These are phyloP conservation scores for Spongiforma sp. DNA, from an alignment of 1,284 basidiomycete species.

Conservation along the genomic window DNA sequence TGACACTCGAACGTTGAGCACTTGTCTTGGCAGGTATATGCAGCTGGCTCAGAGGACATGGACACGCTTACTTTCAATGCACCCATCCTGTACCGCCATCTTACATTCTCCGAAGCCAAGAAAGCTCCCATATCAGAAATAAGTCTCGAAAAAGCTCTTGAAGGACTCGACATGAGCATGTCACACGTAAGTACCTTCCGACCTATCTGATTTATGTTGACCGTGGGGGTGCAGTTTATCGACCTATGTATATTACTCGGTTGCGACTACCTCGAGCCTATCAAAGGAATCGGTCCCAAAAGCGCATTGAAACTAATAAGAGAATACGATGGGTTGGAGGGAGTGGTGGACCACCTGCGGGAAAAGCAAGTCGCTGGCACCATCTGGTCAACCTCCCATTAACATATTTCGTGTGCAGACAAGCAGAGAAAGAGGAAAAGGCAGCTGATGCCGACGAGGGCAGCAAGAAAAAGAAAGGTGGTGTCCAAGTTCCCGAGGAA, in stretches of 20 bases:
- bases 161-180: conserved; percentile 94
- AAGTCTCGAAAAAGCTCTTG: conserved; percentile 79
- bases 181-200: conserved; percentile 61
- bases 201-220: conserved; percentile 10
- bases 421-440: conserved; percentile 63
- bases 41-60: conserved; percentile 99
- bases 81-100: conserved; percentile 91
- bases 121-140: conserved; percentile 98
- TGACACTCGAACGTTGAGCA: conserved; percentile 9
- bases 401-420: conserved; percentile 24
- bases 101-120: conserved; percentile 99
- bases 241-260: conserved; percentile 97
- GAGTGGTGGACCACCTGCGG: conserved; percentile 82
- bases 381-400: not conserved
- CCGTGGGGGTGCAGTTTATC: conserved; percentile 70
- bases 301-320: conserved; percentile 93
- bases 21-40: conserved; percentile 79
- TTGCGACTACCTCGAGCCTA: conserved; percentile 98
- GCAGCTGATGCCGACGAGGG: conserved; percentile 43
- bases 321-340: conserved; percentile 83
- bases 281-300: conserved; percentile 95
- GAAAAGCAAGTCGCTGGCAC: conserved; percentile 62
- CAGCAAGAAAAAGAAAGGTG: conserved; percentile 66
- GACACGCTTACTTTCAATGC: conserved; percentile 97
- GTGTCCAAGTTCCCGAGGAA: conserved; percentile 85